Evolutionary conservation across 352 stramenopile genomes (phyloP).

Genomic region (Globisporangium radiosum): DNA sequence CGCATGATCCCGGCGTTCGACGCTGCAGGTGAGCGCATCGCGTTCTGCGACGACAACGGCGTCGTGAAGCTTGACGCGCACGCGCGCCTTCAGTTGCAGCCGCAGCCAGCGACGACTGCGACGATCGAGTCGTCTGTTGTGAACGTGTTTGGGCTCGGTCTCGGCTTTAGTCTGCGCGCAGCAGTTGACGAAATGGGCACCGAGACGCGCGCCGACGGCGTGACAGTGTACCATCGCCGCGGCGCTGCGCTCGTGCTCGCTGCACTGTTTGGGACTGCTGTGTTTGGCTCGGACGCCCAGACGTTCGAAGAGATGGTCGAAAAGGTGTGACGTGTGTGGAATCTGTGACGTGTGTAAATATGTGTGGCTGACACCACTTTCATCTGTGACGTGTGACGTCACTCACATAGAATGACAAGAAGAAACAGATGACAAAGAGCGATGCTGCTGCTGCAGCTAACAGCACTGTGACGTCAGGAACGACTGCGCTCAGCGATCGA

Average conservation of each 20-base stretch:
- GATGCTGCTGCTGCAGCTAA: slow-evolving; percentile 13
- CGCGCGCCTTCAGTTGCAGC: slow-evolving; percentile 30
- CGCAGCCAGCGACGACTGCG: not conserved
- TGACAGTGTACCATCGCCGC: slow-evolving; percentile 84
- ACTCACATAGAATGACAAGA: slow-evolving; percentile 28
- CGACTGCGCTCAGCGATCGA: slow-evolving; percentile 3
- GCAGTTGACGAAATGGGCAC: slow-evolving; percentile 73
- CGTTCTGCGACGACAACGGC: slow-evolving; percentile 44
- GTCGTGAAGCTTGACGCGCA: slow-evolving; percentile 65
- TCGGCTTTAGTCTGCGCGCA: slow-evolving; percentile 75
- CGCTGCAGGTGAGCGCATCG: slow-evolving; percentile 28
- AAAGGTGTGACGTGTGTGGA: slow-evolving; percentile 25
- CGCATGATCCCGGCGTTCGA: slow-evolving; percentile 51
- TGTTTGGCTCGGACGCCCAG: slow-evolving; percentile 45
- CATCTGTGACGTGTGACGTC: not conserved
- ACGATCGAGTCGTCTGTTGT: not conserved
- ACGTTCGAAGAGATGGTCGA: slow-evolving; percentile 85
- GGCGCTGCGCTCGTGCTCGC: slow-evolving; percentile 67
- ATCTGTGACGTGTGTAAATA: too few relatives aligned
- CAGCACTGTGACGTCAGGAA: not conserved
- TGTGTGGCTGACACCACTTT: not conserved
- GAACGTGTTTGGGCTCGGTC: slow-evolving; percentile 56
- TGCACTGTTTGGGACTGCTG: slow-evolving; percentile 44
- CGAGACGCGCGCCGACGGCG: slow-evolving; percentile 69
- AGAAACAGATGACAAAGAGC: slow-evolving; percentile 22